Evolutionary conservation across 1,284 basidiomycete species (phyloP), one percentile per base, ranked within the genome.

Genomic region (Puccinia polysora): DNA sequence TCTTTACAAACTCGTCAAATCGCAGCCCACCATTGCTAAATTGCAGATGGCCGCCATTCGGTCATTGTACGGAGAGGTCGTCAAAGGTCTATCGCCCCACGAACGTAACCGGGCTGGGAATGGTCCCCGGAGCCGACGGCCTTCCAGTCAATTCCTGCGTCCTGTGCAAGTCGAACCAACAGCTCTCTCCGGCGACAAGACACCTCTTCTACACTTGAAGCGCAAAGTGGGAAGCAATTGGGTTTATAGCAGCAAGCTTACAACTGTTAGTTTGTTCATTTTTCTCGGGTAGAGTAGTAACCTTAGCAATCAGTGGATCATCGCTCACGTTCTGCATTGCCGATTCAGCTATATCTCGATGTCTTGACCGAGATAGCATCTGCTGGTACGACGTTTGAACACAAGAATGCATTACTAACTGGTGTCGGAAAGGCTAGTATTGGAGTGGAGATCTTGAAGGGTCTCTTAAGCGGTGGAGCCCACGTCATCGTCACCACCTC

Each of bases 41-140:
- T 90, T 93, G 76, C 93, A 97, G 83, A 97, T 97, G 85, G 89
- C 90, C 74, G 90, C 93, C 72, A 97, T 98, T 85, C 96, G 95
- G 77, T 90, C 89, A 8, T 84, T 98, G 69, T 98, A 98, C 80
- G 91, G 93, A 76, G 94, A 95, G 75, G 95, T 97, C 69, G 91
- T 96, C 75, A 83, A 83, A 75, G 60, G 68, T 53, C 63, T 67
- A 60, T 69, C 71, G 65, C 20, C 68, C 68, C 43, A 62, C 65
- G 65, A 73, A 65, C 45, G 55, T 60, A 70, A 76, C 74, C 74
- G 74, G 45, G 56, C 59, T 20, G 73, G 75, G 50, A 74, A 76
- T 68, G 74, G 77, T 67, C 74, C 85, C 73, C 85, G 90, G 77
- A 86, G 83, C 73, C 89, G 94, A 75, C 88, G 93, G 65, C 90